Conservation (phyloP, 352 stramenopile genomes). For the Globisporangium orthogonon region DNA sequence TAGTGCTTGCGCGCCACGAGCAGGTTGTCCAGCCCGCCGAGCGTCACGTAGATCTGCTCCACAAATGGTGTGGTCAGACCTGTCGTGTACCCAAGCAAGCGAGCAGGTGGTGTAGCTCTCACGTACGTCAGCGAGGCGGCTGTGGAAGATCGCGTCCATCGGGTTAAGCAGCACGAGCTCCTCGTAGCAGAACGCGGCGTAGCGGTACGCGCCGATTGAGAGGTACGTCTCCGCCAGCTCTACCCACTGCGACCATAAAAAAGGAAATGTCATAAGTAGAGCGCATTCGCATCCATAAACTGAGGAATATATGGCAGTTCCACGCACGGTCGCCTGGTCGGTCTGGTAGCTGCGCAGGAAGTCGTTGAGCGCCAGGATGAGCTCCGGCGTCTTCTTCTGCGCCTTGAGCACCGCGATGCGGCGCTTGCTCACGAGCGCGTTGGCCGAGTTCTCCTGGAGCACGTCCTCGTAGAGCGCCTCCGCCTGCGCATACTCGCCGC, state of each 20-base stretch:
- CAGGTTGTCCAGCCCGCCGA: slow-evolving; percentile 53
- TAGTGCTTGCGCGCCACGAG: slow-evolving; percentile 64
- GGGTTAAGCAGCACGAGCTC: slow-evolving; percentile 67
- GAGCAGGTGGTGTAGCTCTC: too few species aligned
- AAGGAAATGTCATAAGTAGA: too few species aligned
- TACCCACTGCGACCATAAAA: slow-evolving; percentile 30
- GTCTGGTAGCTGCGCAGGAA: slow-evolving; percentile 52
- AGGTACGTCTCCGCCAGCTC: slow-evolving; percentile 59
- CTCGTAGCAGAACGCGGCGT: slow-evolving; percentile 69
- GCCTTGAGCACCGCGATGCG: slow-evolving; percentile 63
- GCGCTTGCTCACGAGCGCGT: slow-evolving; percentile 52
- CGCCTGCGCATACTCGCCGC: slow-evolving; percentile 45
- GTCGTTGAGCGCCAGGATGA: slow-evolving; percentile 50
- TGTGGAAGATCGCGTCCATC: slow-evolving; percentile 58
- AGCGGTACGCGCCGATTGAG: slow-evolving; percentile 39
- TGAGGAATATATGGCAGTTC: too few species aligned
- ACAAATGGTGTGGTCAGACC: too few species aligned
- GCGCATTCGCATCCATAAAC: too few species aligned
- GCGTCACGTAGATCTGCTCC: slow-evolving; percentile 49
- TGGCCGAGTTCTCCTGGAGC: slow-evolving; percentile 48
- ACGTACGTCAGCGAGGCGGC: slow-evolving; percentile 51
- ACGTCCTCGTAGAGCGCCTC: slow-evolving; percentile 55
- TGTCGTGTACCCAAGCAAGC: too few species aligned
- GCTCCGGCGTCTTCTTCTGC: slow-evolving; percentile 50
- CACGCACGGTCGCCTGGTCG: slow-evolving; percentile 40